Evolutionary conservation across 441 rosid species (phyloP).

Genomic region (Corymbia citriodora): DNA sequence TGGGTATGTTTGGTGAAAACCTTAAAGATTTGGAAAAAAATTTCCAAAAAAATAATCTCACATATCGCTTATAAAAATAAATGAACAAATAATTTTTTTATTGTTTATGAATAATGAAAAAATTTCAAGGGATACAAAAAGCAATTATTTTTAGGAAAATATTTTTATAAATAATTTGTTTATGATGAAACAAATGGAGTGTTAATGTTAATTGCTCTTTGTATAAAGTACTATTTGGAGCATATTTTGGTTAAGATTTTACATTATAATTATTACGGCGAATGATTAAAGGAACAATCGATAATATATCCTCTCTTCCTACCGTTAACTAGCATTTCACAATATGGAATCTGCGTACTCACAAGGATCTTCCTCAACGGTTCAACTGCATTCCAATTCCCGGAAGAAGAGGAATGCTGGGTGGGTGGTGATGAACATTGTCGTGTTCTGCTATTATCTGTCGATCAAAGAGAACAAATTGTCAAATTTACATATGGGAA

Average conservation of each 20-base stretch:
- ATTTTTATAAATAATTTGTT: neutral
- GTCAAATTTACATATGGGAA: neutral
- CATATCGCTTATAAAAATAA: accelerated
- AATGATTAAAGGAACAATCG: neutral
- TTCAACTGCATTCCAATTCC: neutral
- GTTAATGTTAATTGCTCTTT: neutral
- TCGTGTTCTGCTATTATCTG: neutral
- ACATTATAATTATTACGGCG: neutral
- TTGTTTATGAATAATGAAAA: neutral
- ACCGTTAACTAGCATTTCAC: neutral
- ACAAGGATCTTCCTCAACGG: neutral
- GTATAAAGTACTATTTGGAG: neutral
- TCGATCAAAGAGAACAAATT: neutral
- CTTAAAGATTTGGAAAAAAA: neutral
- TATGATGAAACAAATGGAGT: accelerated
- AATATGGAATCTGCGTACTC: neutral
- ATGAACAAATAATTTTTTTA: neutral
- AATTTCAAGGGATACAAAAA: neutral
- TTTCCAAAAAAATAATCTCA: accelerated
- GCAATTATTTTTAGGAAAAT: neutral
- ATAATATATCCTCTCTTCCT: neutral
- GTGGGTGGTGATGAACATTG: neutral
- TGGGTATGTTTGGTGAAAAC: neutral
- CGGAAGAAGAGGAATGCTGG: neutral
- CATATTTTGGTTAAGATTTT: neutral